Evolutionary conservation across 2,329 filamentous ascomycete genomes (phyloP).

Genomic region (Teratosphaeria viscida): DNA sequence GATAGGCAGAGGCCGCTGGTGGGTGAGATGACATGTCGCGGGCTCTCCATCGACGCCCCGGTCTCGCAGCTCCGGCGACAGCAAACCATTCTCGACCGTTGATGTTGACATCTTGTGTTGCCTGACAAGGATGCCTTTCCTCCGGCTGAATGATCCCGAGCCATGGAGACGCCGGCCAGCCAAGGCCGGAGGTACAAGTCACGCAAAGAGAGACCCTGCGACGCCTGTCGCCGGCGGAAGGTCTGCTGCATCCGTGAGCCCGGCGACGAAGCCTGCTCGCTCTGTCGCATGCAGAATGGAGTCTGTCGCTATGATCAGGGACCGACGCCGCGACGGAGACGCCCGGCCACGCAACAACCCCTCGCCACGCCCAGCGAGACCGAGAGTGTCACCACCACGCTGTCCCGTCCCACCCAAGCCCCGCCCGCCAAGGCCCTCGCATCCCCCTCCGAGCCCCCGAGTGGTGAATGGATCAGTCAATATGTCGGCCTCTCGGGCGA

Average conservation of each 20-base stretch:
- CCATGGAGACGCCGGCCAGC: conserved; percentile 1
- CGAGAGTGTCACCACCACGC: neutral
- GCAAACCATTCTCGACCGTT: neutral
- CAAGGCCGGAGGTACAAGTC: conserved; percentile 14
- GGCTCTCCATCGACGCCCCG: neutral
- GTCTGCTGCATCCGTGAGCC: conserved; percentile 15
- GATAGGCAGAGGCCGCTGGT: neutral
- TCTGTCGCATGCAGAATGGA: conserved; percentile 12
- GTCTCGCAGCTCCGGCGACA: neutral
- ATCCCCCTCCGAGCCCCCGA: neutral
- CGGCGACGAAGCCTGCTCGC: conserved; percentile 13
- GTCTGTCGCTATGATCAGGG: conserved; percentile 13
- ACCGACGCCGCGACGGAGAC: conserved; percentile 12
- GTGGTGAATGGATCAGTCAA: conserved; percentile 12
- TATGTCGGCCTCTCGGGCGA: conserved; percentile 12
- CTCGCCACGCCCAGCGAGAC: conserved; percentile 1
- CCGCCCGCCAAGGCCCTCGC: neutral
- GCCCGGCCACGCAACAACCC: conserved; percentile 3
- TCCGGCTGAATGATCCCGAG: neutral
- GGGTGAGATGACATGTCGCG: too few species aligned
- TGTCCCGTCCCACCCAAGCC: neutral
- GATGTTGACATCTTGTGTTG: neutral
- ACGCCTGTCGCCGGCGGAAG: conserved; percentile 7
- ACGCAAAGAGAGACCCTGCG: conserved; percentile 14
- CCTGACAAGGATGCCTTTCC: neutral